phyloP scores from a whole-genome alignment of 495 filamentous ascomycete species.

The Glonium stellatum region DNA sequence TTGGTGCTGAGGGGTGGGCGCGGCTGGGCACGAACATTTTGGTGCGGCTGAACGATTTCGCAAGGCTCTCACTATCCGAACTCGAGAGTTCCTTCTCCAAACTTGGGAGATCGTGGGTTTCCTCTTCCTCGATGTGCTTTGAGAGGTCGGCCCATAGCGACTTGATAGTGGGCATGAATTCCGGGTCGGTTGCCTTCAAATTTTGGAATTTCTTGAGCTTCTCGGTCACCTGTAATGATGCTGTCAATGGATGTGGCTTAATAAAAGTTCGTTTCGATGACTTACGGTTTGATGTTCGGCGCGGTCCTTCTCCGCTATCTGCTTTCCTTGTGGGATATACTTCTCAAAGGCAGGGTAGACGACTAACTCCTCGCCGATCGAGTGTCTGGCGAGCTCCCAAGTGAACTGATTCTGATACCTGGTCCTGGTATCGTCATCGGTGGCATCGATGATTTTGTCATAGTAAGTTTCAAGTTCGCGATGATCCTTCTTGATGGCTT shows the following conservation, averaged over 20 bases:
- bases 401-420: slow-evolving; percentile 60
- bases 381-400: slow-evolving; percentile 64
- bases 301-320: slow-evolving; percentile 54
- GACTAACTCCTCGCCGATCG: slow-evolving; percentile 60
- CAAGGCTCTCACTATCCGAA: slow-evolving; percentile 31
- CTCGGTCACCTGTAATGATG: slow-evolving; percentile 51
- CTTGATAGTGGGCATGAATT: slow-evolving; percentile 49
- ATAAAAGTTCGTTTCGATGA: too few species aligned
- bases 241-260: too few species aligned
- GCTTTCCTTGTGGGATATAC: slow-evolving; percentile 43
- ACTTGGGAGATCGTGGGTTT: slow-evolving; percentile 48
- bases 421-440: slow-evolving; percentile 42
- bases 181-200: slow-evolving; percentile 39
- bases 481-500: slow-evolving; percentile 58
- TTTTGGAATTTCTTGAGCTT: slow-evolving; percentile 55
- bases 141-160: slow-evolving; percentile 46
- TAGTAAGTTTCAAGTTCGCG: slow-evolving; percentile 53
- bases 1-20: slow-evolving; percentile 43
- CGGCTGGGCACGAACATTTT: slow-evolving; percentile 57
- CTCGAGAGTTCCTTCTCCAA: slow-evolving; percentile 44
- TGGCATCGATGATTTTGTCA: slow-evolving; percentile 47
- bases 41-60: slow-evolving; percentile 49
- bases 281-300: slow-evolving; percentile 49
- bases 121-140: slow-evolving; percentile 57
- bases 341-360: slow-evolving; percentile 64